These are phyloP conservation scores for Debaryomyces prosopidis DNA, from an alignment of 805 yeast species.

Conservation along the genomic window DNA sequence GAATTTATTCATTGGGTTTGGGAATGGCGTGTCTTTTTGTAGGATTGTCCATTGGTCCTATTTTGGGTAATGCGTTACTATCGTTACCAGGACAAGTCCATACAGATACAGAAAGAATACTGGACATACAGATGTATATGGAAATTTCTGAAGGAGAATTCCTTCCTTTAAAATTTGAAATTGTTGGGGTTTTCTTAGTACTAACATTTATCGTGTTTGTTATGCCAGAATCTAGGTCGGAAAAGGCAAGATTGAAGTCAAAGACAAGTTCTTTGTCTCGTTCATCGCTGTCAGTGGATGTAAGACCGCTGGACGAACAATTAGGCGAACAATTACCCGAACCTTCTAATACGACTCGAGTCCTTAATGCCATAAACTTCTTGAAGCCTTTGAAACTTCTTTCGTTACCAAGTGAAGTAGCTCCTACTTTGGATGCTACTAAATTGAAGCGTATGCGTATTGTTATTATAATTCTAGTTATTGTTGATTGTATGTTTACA, in stretches of 20 bases:
- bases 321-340: neutral
- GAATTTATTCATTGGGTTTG: conserved; percentile 61
- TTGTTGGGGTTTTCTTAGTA: conserved; percentile 35
- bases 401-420: conserved; percentile 48
- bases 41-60: conserved; percentile 67
- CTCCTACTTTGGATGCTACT: conserved; percentile 17
- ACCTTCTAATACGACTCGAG: neutral
- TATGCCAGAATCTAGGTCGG: conserved; percentile 66
- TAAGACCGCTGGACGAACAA: too few relatives aligned
- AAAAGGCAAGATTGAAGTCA: conserved; percentile 52
- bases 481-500: conserved; percentile 42
- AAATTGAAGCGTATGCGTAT: conserved; percentile 21
- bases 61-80: conserved; percentile 46
- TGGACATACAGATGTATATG: neutral
- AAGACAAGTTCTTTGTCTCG: conserved; percentile 36
- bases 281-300: conserved; percentile 9
- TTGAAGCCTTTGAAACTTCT: conserved; percentile 53
- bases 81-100: conserved; percentile 2
- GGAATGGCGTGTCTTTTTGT: conserved; percentile 58
- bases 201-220: conserved; percentile 27
- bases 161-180: conserved; percentile 30
- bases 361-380: conserved; percentile 17
- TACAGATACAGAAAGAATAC: neutral
- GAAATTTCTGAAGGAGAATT: conserved; percentile 19
- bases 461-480: conserved; percentile 49